Conservation (phyloP, 129 eudicot species). For the Oenanthe sinensis region DNA sequence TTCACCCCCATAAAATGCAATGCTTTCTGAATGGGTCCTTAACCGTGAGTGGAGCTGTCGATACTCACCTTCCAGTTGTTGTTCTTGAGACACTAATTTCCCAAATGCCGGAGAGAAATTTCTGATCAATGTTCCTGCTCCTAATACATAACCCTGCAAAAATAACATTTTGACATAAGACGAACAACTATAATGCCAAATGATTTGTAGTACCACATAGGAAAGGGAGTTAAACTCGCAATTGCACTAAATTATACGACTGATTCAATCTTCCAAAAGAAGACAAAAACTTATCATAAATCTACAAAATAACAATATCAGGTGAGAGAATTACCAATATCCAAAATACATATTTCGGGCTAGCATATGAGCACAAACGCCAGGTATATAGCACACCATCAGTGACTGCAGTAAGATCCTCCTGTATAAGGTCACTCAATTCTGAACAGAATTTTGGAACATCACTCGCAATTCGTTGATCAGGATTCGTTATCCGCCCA, state of each 20-base stretch:
- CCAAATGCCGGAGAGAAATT: slow-evolving; percentile 98
- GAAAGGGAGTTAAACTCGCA: not conserved
- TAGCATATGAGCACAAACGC: slow-evolving; percentile 99
- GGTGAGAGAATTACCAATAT: slow-evolving; percentile 56
- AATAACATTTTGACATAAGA: not conserved
- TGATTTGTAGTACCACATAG: not conserved
- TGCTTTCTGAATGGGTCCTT: slow-evolving; percentile 98
- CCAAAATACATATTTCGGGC: slow-evolving; percentile 96
- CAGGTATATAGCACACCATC: slow-evolving; percentile 90
- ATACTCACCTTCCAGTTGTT: slow-evolving; percentile 94
- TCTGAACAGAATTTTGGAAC: slow-evolving; percentile 90
- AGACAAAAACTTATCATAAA: not conserved
- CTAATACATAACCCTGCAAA: slow-evolving; percentile 89
- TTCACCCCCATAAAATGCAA: slow-evolving; percentile 97
- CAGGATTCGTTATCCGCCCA: slow-evolving; percentile 86
- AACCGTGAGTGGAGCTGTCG: slow-evolving; percentile 92
- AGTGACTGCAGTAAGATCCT: slow-evolving; percentile 89
- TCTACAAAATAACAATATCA: not conserved
- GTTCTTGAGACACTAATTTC: slow-evolving; percentile 84
- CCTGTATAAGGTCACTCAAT: slow-evolving; percentile 97
- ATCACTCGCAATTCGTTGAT: slow-evolving; percentile 98
- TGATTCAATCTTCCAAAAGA: slow-evolving; percentile 1
- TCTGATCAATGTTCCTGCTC: slow-evolving; percentile 89
- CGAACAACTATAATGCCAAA: not conserved
- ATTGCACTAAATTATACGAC: not conserved